Base-by-base conservation (phyloP, 1,284 basidiomycete genomes). In the Rhodotorula sp. region DNA sequence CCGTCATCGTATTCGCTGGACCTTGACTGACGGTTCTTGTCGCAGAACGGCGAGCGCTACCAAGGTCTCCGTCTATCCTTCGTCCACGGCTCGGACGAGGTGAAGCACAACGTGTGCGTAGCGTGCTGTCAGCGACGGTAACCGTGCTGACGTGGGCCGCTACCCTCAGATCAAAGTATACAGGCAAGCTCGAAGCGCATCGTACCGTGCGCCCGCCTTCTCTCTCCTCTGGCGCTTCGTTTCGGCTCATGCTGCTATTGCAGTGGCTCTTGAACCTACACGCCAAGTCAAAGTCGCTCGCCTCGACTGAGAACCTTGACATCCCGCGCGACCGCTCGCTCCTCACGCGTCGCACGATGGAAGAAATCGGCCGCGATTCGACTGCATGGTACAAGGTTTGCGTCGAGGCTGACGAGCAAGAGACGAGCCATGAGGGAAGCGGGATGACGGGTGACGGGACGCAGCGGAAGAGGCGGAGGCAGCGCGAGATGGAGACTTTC, bases 341-440 rank as follows among this genome's bases (percentile, higher is more conserved):
- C 39, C 62, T 71, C 48, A 64, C 70, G 19, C 27, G 48, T 15
- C 70, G 70, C 30, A 68, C 70, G n/a, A 67, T 71, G 66, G 54
- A 68, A 19, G 58, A 67, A 10, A 64, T 68, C 59, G 30, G 46
- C 24, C 29, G 32, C 19, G 60, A 61, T 22, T 44, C 36, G 24
- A 36, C 27, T 6, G 55, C 55, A 4, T 57, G 55, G 55, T 34
- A 36, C 49, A 27, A 51, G 13, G 49, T n/a, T 5, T n/a, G 24
- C 24, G 9, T 29, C 49, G 49, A 27, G 11, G 39, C 39, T 1
- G 47, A 49, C 47, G 47, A n/a, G 7, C 19, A 22, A 49, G 49
- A 27, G 9, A 27, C 49, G 22, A 15, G 9, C n/a, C n/a, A n/a
- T 9, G 24, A 51, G n/a, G n/a, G n/a, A 27, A 51, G n/a, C n/a